Evolutionary conservation across 768 basidiomycete species (phyloP).

Genomic region (Cubamyces lactineus): DNA sequence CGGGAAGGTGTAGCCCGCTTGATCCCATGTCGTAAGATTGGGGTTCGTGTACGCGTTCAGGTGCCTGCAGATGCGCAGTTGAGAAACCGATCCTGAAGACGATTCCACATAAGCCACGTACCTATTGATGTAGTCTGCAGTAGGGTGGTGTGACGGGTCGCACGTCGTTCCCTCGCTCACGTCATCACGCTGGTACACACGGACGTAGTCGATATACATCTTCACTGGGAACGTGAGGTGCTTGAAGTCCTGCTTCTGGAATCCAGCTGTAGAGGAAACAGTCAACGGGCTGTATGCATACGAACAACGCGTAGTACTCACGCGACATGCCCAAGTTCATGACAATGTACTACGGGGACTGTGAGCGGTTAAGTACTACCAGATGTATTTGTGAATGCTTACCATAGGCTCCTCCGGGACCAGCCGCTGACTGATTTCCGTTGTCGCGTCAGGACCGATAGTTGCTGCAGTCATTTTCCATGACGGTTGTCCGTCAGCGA

Average conservation of each 20-base stretch:
- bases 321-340: constrained; percentile 83
- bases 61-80: constrained; percentile 36
- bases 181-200: constrained; percentile 82
- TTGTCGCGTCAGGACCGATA: constrained; percentile 64
- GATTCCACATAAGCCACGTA: constrained; percentile 29
- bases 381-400: constrained; percentile 28
- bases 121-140: constrained; percentile 76
- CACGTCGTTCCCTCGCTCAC: constrained; percentile 71
- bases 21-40: constrained; percentile 85
- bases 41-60: constrained; percentile 72
- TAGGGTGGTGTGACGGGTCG: constrained; percentile 78
- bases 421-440: constrained; percentile 64
- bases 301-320: constrained; percentile 32
- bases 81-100: neutral
- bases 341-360: constrained; percentile 61
- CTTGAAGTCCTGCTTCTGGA: constrained; percentile 73
- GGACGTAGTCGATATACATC: constrained; percentile 90
- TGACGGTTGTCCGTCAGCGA: constrained; percentile 59
- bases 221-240: constrained; percentile 75
- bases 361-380: constrained; percentile 3
- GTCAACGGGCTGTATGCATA: neutral
- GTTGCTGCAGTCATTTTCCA: constrained; percentile 75
- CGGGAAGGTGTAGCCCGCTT: constrained; percentile 77
- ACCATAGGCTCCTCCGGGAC: constrained; percentile 95
- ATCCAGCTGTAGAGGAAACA: constrained; percentile 46